Conservation (phyloP, 1,284 basidiomycete genomes). For the Cryptococcus jaspeensis region DNA sequence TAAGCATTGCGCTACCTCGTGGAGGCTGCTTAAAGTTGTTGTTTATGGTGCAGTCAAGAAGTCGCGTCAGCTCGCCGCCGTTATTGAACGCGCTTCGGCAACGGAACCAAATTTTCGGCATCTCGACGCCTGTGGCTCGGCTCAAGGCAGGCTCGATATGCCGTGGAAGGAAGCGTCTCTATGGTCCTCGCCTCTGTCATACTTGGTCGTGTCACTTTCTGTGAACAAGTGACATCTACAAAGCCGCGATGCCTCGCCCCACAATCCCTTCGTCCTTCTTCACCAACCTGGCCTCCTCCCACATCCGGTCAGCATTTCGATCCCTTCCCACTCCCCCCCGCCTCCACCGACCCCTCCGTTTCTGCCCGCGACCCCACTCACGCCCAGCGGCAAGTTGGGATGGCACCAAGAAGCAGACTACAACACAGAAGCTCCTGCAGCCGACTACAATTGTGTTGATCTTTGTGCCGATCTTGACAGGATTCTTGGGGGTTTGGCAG, state of each 20-base stretch:
- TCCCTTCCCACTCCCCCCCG: too few species aligned
- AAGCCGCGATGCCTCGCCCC: background rate
- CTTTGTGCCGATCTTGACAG: slow-evolving; percentile 84
- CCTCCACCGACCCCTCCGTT: background rate
- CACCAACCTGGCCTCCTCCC: background rate
- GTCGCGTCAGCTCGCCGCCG: too few species aligned
- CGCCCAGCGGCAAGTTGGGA: background rate
- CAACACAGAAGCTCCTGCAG: slow-evolving; percentile 20
- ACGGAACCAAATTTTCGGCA: too few species aligned
- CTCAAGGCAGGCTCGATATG: too few species aligned
- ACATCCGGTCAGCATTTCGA: background rate
- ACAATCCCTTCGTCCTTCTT: background rate
- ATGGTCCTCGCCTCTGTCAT: background rate
- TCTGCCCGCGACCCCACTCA: background rate
- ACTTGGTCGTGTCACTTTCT: background rate
- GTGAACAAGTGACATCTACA: background rate
- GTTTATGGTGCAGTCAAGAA: background rate
- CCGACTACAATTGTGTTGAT: slow-evolving; percentile 78
- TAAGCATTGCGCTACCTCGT: background rate
- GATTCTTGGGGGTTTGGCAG: slow-evolving; percentile 94
- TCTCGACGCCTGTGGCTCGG: background rate
- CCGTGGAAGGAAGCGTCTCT: background rate
- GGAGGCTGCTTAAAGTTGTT: background rate
- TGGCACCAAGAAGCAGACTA: background rate
- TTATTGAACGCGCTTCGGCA: too few species aligned